Conservation (phyloP, 768 basidiomycete genomes). For the Mycena galericulata region DNA sequence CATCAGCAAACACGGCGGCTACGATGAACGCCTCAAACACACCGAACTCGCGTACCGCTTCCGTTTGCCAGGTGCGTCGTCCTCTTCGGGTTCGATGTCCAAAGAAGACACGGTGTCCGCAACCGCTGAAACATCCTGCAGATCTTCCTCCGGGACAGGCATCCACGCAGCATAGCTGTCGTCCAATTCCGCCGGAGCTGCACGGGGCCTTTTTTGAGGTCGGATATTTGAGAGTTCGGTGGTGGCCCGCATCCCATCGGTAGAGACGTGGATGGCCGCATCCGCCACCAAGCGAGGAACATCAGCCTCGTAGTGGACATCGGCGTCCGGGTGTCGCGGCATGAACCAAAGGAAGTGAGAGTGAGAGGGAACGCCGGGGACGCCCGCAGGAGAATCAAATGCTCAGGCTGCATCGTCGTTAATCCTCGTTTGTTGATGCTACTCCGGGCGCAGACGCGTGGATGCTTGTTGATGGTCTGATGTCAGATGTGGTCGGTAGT, state of each 20-base stretch:
- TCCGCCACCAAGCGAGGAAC: neutral
- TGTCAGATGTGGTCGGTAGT: too few relatives aligned
- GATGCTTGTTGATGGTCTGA: too few relatives aligned
- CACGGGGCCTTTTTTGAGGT: neutral
- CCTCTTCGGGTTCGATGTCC: neutral
- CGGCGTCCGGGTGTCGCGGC: too few relatives aligned
- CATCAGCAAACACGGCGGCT: neutral
- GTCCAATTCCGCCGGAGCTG: neutral
- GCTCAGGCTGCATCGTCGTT: too few relatives aligned
- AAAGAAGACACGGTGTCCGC: slow-evolving; percentile 13
- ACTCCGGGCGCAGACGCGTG: too few relatives aligned
- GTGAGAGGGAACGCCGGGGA: too few relatives aligned
- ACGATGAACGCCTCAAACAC: neutral
- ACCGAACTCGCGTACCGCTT: slow-evolving; percentile 11
- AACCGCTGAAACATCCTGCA: neutral
- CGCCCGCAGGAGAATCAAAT: too few relatives aligned
- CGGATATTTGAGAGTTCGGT: neutral
- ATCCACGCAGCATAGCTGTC: neutral
- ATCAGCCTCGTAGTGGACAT: neutral
- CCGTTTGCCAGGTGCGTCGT: neutral
- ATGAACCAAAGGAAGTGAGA: too few relatives aligned
- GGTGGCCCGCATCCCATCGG: neutral
- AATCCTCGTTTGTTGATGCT: too few relatives aligned
- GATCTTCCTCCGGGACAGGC: neutral
- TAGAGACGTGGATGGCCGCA: neutral